phyloP scores from a whole-genome alignment of 2,329 filamentous ascomycete species.

The Pezicula radicicola region DNA sequence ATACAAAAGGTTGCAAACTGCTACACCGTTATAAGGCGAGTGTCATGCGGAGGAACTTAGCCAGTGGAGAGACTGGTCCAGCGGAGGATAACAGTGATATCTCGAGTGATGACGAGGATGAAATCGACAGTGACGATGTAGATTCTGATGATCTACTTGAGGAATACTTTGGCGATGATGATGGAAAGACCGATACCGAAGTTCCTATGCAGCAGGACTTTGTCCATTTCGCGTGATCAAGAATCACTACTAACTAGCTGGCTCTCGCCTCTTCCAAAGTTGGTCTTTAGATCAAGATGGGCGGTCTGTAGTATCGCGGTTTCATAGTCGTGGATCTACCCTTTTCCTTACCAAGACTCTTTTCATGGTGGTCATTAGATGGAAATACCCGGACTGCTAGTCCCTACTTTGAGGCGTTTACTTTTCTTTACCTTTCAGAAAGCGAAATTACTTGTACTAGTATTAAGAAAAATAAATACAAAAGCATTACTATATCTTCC shows the following conservation, averaged over 20 bases:
- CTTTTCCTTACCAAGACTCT: too few relatives aligned
- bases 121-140: conserved; percentile 71
- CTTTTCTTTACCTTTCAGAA: too few relatives aligned
- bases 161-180: conserved; percentile 58
- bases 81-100: conserved; percentile 63
- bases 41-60: conserved; percentile 64
- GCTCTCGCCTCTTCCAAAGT: too few relatives aligned
- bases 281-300: too few relatives aligned
- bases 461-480: conserved; percentile 1
- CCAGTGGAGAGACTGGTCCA: conserved; percentile 33
- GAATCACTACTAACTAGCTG: not conserved
- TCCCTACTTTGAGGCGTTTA: not conserved
- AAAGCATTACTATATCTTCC: too few relatives aligned
- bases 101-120: conserved; percentile 74
- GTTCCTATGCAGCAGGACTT: conserved; percentile 59
- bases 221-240: conserved; percentile 42
- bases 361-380: conserved; percentile 3
- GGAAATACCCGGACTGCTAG: conserved; percentile 12
- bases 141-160: conserved; percentile 71
- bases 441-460: not conserved
- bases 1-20: conserved; percentile 76
- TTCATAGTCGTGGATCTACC: too few relatives aligned
- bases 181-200: conserved; percentile 47
- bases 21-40: conserved; percentile 87
- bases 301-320: too few relatives aligned